Conservation (phyloP, 805 yeast genomes). For the Cyberlindnera mycetangii region DNA sequence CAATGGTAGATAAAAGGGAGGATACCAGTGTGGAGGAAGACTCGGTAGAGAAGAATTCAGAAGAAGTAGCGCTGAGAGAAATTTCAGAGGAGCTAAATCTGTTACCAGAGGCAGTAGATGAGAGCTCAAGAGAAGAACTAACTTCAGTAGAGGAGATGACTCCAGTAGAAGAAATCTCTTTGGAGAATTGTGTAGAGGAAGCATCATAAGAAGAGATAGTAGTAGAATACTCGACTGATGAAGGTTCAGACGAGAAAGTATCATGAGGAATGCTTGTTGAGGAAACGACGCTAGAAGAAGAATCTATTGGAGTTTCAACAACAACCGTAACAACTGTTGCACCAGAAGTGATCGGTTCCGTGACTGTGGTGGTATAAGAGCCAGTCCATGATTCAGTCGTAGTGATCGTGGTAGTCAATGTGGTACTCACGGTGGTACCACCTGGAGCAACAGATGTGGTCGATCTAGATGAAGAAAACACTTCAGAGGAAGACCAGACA, state of each 20-base stretch:
- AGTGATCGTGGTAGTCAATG: no score
- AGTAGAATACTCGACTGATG: background rate
- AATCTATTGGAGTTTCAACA: slow-evolving; percentile 3
- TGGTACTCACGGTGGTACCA: no score
- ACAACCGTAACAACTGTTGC: slow-evolving; percentile 11
- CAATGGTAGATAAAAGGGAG: background rate
- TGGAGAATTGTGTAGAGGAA: background rate
- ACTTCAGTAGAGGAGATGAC: background rate
- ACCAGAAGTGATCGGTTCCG: slow-evolving; percentile 14
- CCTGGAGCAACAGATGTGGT: no score
- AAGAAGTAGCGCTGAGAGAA: background rate
- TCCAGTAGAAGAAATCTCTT: background rate
- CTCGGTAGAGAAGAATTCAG: background rate
- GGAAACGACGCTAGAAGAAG: background rate
- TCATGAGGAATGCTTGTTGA: no score
- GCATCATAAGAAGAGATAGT: background rate
- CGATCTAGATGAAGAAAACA: no score
- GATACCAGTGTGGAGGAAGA: background rate
- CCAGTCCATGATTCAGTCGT: slow-evolving; percentile 4
- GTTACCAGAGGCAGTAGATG: background rate
- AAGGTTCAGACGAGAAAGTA: background rate
- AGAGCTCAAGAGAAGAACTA: background rate
- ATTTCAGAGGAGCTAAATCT: background rate
- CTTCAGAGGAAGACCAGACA: no score
- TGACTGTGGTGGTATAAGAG: slow-evolving; percentile 9